A percentile compares a stretch with the other conserved stretches of the same genome.
These are phyloP conservation scores for Teunomyces cretensis DNA, from an alignment of 805 yeast genomes.

Conservation along the genomic window DNA sequence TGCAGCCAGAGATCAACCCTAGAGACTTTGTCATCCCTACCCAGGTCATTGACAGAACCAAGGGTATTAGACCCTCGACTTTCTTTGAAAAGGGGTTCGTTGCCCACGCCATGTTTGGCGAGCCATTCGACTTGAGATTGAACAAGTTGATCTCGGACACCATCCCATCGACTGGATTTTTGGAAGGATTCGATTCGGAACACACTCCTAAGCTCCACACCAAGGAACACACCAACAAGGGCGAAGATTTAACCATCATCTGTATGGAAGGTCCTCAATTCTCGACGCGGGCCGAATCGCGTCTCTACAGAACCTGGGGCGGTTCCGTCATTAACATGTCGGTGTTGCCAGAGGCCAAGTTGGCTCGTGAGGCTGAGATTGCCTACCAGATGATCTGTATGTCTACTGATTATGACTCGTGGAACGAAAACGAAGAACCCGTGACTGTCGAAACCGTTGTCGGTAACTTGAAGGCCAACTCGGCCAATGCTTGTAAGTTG, in stretches of 20 bases:
- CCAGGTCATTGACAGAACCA: slow-evolving; percentile 95
- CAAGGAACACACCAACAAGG: slow-evolving; percentile 52
- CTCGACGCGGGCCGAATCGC: slow-evolving; percentile 94
- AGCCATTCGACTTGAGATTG: slow-evolving; percentile 83
- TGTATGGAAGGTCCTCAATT: slow-evolving; percentile 99
- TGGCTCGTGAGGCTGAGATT: slow-evolving; percentile 96
- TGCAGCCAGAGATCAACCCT: slow-evolving; percentile 85
- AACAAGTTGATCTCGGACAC: slow-evolving; percentile 60
- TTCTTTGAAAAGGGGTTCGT: slow-evolving; percentile 92
- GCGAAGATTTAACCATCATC: slow-evolving; percentile 76
- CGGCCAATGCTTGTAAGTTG: slow-evolving; percentile 77
- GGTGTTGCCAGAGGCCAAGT: slow-evolving; percentile 93
- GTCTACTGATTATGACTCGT: slow-evolving; percentile 98
- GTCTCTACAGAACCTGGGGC: slow-evolving; percentile 81
- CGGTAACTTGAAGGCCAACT: slow-evolving; percentile 83
- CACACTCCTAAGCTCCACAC: slow-evolving; percentile 57
- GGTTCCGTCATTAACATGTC: slow-evolving; percentile 97
- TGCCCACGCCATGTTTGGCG: slow-evolving; percentile 97
- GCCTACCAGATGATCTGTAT: slow-evolving; percentile 97
- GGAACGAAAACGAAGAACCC: slow-evolving; percentile 94
- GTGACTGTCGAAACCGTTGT: slow-evolving; percentile 98
- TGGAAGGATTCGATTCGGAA: slow-evolving; percentile 50
- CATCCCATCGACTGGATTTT: slow-evolving; percentile 43
- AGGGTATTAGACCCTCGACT: slow-evolving; percentile 88
- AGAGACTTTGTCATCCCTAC: slow-evolving; percentile 96